Percentiles rank a stretch among this genome's conserved stretches.
These are phyloP conservation scores for Beauveria rudraprayagi DNA, from an alignment of 2,329 filamentous ascomycete genomes.

Conservation along the genomic window DNA sequence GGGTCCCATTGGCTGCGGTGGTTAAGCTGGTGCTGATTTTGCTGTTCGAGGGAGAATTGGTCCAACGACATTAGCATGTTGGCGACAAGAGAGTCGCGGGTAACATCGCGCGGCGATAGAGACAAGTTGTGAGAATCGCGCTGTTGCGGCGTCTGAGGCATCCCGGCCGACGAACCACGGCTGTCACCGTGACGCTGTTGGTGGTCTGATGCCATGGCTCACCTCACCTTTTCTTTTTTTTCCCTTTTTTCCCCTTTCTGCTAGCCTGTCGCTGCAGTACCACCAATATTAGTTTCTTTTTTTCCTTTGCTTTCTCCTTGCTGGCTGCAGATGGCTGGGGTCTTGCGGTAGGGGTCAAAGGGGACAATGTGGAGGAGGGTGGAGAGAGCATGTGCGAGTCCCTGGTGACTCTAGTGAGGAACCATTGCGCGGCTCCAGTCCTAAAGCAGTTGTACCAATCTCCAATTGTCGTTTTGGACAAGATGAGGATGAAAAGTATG, in stretches of 20 bases:
- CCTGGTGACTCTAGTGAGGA: slow-evolving; percentile 1
- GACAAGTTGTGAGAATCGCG: slow-evolving; percentile 79
- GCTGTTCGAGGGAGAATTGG: slow-evolving; percentile 57
- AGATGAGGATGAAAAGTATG: no score
- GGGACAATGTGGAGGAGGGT: slow-evolving; percentile 1
- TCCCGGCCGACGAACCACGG: not conserved
- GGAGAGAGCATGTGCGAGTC: slow-evolving; percentile 2
- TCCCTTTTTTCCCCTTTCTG: not conserved
- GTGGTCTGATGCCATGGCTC: not conserved
- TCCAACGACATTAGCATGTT: slow-evolving; percentile 94
- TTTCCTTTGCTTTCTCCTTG: not conserved
- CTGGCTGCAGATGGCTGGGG: not conserved
- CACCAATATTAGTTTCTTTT: not conserved
- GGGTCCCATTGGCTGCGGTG: slow-evolving; percentile 6
- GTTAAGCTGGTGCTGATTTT: slow-evolving; percentile 20
- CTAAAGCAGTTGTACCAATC: not conserved
- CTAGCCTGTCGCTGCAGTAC: not conserved
- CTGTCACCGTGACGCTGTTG: not conserved
- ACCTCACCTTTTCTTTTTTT: not conserved
- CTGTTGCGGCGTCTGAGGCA: not conserved
- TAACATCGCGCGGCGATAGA: slow-evolving; percentile 65
- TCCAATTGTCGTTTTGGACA: no score
- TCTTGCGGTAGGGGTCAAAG: not conserved
- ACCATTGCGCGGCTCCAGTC: slow-evolving; percentile 4
- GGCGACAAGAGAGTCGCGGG: slow-evolving; percentile 84